These are phyloP conservation scores for Fremontodendron californicum DNA, from an alignment of 345 rosid species.

Conservation along the genomic window DNA sequence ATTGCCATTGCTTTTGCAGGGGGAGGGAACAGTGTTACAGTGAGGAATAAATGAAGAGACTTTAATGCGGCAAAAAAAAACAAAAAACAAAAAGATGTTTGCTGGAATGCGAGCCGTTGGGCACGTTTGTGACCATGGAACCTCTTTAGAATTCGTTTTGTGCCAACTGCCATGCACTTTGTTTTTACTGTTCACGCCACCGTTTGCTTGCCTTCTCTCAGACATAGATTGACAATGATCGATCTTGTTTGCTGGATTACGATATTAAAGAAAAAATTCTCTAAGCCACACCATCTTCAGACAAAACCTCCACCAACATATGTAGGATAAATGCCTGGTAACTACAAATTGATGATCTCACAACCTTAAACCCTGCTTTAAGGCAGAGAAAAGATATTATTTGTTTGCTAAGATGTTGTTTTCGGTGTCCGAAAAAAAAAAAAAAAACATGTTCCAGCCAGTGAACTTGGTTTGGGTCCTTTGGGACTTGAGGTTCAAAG, in stretches of 20 bases:
- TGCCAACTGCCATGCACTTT: slow-evolving; percentile 8
- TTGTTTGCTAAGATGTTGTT: too few species aligned
- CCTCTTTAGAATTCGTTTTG: background rate
- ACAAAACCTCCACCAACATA: background rate
- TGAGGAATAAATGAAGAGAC: slow-evolving; percentile 18
- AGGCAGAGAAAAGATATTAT: too few species aligned
- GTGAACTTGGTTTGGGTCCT: background rate
- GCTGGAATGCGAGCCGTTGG: slow-evolving; percentile 26
- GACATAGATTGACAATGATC: background rate
- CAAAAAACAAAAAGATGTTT: background rate
- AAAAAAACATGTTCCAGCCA: background rate
- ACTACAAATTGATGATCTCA: too few species aligned
- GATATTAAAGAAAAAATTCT: too few species aligned
- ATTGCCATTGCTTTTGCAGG: slow-evolving; percentile 2
- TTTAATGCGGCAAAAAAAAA: slow-evolving; percentile 20
- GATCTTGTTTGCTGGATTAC: too few species aligned
- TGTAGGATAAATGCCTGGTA: too few species aligned
- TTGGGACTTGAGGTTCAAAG: background rate
- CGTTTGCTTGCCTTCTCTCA: background rate
- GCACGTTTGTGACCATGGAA: slow-evolving; percentile 13
- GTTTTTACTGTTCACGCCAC: too few species aligned
- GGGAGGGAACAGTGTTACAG: background rate
- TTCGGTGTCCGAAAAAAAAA: too few species aligned
- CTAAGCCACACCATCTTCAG: background rate
- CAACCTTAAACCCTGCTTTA: too few species aligned